phyloP scores from a whole-genome alignment of 2,329 filamentous ascomycete species.

The Nothomitra cinnamomea region DNA sequence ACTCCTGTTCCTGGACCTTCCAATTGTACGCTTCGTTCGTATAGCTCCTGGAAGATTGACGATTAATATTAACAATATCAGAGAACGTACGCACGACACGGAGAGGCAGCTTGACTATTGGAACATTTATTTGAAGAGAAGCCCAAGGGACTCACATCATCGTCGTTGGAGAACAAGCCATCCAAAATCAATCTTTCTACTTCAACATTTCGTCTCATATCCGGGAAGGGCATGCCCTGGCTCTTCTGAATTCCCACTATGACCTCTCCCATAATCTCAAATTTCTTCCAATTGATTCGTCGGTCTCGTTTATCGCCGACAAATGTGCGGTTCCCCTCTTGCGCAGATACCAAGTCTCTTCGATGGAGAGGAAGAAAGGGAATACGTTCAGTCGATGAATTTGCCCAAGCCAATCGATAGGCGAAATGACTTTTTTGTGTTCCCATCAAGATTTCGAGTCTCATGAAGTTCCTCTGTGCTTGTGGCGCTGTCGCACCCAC shows the following conservation, averaged over 20 bases:
- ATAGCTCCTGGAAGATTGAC: slow-evolving; percentile 31
- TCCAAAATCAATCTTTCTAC: slow-evolving; percentile 64
- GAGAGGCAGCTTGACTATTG: slow-evolving; percentile 7
- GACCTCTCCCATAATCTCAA: slow-evolving; percentile 87
- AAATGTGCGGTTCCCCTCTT: slow-evolving; percentile 84
- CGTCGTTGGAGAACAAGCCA: slow-evolving; percentile 64
- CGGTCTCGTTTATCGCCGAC: slow-evolving; percentile 50
- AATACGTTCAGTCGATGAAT: slow-evolving; percentile 75
- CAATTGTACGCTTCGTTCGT: slow-evolving; percentile 38
- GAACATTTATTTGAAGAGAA: not conserved
- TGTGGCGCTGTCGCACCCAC: slow-evolving; percentile 38
- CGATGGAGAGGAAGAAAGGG: slow-evolving; percentile 84
- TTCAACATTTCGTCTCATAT: slow-evolving; percentile 49
- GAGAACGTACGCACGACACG: not conserved
- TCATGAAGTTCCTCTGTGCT: slow-evolving; percentile 69
- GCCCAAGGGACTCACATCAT: slow-evolving; percentile 49
- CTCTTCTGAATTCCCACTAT: slow-evolving; percentile 82
- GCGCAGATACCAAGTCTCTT: slow-evolving; percentile 77
- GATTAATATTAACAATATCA: not conserved
- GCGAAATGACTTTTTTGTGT: slow-evolving; percentile 84
- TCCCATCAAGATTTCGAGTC: slow-evolving; percentile 81
- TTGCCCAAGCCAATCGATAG: slow-evolving; percentile 95
- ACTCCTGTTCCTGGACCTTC: slow-evolving; percentile 26
- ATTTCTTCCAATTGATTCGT: slow-evolving; percentile 93
- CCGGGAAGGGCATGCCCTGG: slow-evolving; percentile 67